Evolutionary conservation across 768 basidiomycete species (phyloP).

Genomic region (Daedaleopsis sinensis): DNA sequence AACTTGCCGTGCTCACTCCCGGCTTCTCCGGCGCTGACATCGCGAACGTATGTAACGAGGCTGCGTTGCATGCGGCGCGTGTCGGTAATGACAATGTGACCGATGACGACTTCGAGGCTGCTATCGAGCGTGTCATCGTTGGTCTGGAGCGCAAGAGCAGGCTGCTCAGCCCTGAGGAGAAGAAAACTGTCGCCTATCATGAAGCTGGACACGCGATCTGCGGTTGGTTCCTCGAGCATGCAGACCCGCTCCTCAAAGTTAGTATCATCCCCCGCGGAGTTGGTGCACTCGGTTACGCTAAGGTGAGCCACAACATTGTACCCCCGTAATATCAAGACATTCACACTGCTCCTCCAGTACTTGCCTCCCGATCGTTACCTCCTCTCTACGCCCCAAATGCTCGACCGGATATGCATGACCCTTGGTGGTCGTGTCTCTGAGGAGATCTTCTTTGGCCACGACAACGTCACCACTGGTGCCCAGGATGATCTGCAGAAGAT

Average conservation of each 20-base stretch:
- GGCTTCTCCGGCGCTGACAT: conserved; percentile 99
- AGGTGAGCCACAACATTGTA: conserved; percentile 47
- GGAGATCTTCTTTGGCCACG: conserved; percentile 93
- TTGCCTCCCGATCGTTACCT: conserved; percentile 95
- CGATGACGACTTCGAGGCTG: conserved; percentile 91
- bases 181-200: conserved; percentile 98
- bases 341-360: conserved; percentile 53
- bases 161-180: conserved; percentile 92
- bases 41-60: conserved; percentile 98
- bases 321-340: background rate
- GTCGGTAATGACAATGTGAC: conserved; percentile 76
- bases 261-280: conserved; percentile 97
- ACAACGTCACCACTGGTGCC: conserved; percentile 96
- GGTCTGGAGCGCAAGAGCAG: conserved; percentile 96
- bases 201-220: conserved; percentile 99
- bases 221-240: conserved; percentile 98
- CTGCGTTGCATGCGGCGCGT: conserved; percentile 92
- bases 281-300: conserved; percentile 95
- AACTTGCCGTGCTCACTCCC: conserved; percentile 94
- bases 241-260: conserved; percentile 95
- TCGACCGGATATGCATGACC: conserved; percentile 97
- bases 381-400: conserved; percentile 91
- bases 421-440: conserved; percentile 97
- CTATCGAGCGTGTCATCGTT: conserved; percentile 97
- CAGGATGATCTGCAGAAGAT: conserved; percentile 99